These are phyloP conservation scores for Rhodotorula diobovata DNA, from an alignment of 768 basidiomycete species.

Conservation along the genomic window DNA sequence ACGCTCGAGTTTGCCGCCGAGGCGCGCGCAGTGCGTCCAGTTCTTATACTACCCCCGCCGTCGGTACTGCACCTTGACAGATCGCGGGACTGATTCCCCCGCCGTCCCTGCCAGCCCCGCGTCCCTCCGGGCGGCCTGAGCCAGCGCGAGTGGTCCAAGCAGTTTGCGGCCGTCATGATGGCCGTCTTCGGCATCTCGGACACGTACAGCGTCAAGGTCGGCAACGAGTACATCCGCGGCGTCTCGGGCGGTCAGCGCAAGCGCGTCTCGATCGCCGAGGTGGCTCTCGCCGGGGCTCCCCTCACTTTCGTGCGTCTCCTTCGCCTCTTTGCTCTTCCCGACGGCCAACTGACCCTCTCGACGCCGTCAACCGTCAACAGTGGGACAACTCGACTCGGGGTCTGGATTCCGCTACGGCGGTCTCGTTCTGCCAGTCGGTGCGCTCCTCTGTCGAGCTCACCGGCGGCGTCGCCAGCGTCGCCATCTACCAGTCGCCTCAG, in stretches of 20 bases:
- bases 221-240: conserved; percentile 58
- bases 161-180: conserved; percentile 46
- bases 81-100: no score
- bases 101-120: background rate
- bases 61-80: no score
- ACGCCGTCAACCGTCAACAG: no score
- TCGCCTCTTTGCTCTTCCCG: conserved; percentile 3
- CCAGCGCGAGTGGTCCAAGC: conserved; percentile 47
- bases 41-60: background rate
- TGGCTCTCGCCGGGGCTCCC: conserved; percentile 32
- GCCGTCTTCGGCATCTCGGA: conserved; percentile 76
- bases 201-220: conserved; percentile 59
- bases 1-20: conserved; percentile 57
- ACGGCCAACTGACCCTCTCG: background rate
- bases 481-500: conserved; percentile 17
- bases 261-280: conserved; percentile 52
- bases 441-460: conserved; percentile 16
- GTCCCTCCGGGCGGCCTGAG: conserved; percentile 50
- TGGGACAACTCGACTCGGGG: conserved; percentile 67
- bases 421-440: conserved; percentile 61
- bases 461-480: conserved; percentile 5
- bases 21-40: conserved; percentile 46
- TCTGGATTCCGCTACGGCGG: conserved; percentile 69
- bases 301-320: conserved; percentile 41
- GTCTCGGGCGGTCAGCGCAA: conserved; percentile 53